These are phyloP conservation scores for Exutisphaerella laricina DNA, from an alignment of 2,329 filamentous ascomycete species.

Conservation along the genomic window DNA sequence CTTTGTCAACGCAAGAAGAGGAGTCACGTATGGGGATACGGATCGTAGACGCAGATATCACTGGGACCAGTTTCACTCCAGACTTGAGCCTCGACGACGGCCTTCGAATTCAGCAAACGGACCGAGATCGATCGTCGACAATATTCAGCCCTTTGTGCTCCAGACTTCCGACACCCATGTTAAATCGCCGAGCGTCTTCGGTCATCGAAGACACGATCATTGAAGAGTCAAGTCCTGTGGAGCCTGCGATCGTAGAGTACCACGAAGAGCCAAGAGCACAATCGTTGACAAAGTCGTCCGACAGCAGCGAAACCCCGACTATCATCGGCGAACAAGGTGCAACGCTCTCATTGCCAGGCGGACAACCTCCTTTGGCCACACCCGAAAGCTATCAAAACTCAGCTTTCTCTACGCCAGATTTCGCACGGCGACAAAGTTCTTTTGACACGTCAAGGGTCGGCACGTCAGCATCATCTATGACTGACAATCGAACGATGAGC, in stretches of 20 bases:
- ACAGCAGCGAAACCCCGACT: conserved; percentile 41
- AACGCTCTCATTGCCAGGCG: conserved; percentile 34
- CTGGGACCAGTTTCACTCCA: conserved; percentile 3
- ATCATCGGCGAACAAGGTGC: conserved; percentile 33
- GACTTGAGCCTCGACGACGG: conserved; percentile 17
- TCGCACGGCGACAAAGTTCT: conserved; percentile 54
- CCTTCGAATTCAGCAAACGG: conserved; percentile 19
- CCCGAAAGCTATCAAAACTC: conserved; percentile 58
- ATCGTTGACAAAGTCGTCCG: conserved; percentile 46
- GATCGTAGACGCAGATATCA: conserved; percentile 28
- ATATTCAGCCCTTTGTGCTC: conserved; percentile 16
- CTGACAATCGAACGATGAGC: conserved; percentile 65
- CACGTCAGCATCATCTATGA: conserved; percentile 66
- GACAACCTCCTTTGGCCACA: conserved; percentile 53
- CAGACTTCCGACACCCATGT: conserved; percentile 22
- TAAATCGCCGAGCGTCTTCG: conserved; percentile 27
- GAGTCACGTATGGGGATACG: conserved; percentile 26
- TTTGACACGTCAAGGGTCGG: conserved; percentile 68
- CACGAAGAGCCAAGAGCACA: conserved; percentile 46
- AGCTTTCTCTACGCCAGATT: conserved; percentile 59
- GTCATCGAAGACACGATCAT: conserved; percentile 33
- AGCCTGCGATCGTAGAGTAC: conserved; percentile 42
- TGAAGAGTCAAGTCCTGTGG: conserved; percentile 36
- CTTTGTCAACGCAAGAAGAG: conserved; percentile 12
- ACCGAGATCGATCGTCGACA: conserved; percentile 18